These are phyloP conservation scores for Grigorovia yakushimaensis DNA, from an alignment of 805 yeast genomes.

Conservation along the genomic window DNA sequence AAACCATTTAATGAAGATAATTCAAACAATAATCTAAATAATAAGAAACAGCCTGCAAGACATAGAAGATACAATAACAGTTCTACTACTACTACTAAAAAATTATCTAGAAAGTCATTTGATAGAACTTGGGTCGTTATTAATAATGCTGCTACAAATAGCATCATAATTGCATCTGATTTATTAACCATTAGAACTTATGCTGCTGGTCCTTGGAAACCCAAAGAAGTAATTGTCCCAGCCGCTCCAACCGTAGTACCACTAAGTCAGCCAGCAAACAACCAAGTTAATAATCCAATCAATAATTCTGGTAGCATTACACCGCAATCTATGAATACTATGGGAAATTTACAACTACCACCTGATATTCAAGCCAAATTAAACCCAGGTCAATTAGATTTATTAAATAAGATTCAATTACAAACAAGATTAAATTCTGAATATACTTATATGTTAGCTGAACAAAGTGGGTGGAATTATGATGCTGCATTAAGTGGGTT, in stretches of 20 bases:
- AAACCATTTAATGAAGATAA: conserved; percentile 38
- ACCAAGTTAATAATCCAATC: conserved; percentile 1
- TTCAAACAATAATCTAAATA: too few relatives aligned
- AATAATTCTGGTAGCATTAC: conserved; percentile 1
- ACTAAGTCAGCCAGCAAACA: conserved; percentile 5
- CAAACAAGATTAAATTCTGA: conserved; percentile 71
- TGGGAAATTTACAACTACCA: conserved; percentile 44
- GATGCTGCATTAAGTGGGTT: conserved; percentile 62
- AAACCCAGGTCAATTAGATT: conserved; percentile 48
- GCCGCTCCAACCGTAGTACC: not conserved
- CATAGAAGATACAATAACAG: conserved; percentile 25
- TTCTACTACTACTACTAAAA: conserved; percentile 20
- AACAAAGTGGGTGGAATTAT: conserved; percentile 81
- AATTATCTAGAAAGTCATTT: conserved; percentile 59
- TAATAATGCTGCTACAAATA: conserved; percentile 38
- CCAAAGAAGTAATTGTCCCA: not conserved
- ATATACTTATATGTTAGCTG: conserved; percentile 73
- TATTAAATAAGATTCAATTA: conserved; percentile 52
- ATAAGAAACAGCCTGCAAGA: conserved; percentile 12
- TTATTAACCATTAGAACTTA: conserved; percentile 56
- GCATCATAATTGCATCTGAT: conserved; percentile 79
- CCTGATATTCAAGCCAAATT: conserved; percentile 44
- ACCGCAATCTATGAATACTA: conserved; percentile 10
- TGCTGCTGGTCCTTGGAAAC: conserved; percentile 50
- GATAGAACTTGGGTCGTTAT: conserved; percentile 79